Conservation (phyloP, 371 early-diverging fungal genomes). For the Circinella minor region DNA sequence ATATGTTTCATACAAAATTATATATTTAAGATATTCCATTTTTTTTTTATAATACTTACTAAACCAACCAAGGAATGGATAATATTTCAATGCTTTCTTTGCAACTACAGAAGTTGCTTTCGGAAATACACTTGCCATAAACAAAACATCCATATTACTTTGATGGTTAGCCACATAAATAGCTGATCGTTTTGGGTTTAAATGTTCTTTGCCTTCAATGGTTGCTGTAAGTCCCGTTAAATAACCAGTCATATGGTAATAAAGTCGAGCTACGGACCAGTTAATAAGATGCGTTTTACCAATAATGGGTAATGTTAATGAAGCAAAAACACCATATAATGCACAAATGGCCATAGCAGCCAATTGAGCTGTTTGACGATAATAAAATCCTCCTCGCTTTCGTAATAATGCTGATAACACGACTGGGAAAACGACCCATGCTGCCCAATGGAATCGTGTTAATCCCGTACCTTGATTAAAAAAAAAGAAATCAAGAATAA, state of each 20-base stretch:
- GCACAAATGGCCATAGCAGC: constrained; percentile 30
- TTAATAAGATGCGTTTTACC: constrained; percentile 61
- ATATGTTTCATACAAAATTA: no score
- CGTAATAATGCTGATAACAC: constrained; percentile 21
- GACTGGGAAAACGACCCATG: constrained; percentile 17
- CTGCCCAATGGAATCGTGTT: constrained; percentile 20
- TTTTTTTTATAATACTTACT: constrained; percentile 61
- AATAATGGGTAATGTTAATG: constrained; percentile 46
- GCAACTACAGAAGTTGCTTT: constrained; percentile 78
- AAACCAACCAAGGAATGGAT: constrained; percentile 87
- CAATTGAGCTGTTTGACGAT: constrained; percentile 30
- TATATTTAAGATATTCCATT: no score
- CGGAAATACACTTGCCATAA: constrained; percentile 77
- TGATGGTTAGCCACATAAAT: constrained; percentile 91
- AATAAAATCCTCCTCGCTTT: constrained; percentile 40
- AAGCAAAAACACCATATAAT: constrained; percentile 50
- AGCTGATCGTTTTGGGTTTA: constrained; percentile 57
- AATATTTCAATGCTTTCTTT: constrained; percentile 79
- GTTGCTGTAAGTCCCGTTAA: constrained; percentile 62
- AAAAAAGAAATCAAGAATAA: neutral
- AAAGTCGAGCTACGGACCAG: constrained; percentile 64
- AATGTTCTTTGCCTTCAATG: constrained; percentile 65
- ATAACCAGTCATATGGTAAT: constrained; percentile 47
- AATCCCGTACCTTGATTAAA: constrained; percentile 15
- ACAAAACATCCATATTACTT: constrained; percentile 78